phyloP scores from a whole-genome alignment of 169 alveolate genomes.

The Plasmodium relictum region DNA sequence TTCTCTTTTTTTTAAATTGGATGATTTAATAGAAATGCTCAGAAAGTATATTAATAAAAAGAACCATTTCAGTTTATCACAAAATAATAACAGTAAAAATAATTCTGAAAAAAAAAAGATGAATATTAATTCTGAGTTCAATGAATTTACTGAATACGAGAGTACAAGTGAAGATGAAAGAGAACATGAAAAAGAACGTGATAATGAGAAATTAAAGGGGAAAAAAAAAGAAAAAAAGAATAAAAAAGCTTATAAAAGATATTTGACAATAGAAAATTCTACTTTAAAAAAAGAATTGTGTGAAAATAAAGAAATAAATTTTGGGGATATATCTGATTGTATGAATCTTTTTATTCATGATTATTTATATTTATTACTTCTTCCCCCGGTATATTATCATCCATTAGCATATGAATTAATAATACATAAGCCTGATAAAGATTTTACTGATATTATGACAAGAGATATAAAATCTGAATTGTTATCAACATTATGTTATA shows the following conservation, averaged over 20 bases:
- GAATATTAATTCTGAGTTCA: too few species aligned
- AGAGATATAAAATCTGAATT: conserved; percentile 64
- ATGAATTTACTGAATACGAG: too few species aligned
- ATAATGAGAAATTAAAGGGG: background rate
- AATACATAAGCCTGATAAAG: conserved; percentile 52
- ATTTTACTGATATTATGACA: conserved; percentile 59
- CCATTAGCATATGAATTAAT: conserved; percentile 54
- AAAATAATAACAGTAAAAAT: too few species aligned
- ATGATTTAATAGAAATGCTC: conserved; percentile 52
- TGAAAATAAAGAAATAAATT: conserved; percentile 1
- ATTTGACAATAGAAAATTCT: conserved; percentile 37
- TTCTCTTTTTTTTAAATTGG: conserved; percentile 36
- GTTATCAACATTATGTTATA: conserved; percentile 40
- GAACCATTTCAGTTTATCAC: too few species aligned
- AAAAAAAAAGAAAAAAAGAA: background rate
- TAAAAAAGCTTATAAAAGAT: conserved; percentile 37
- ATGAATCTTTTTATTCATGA: conserved; percentile 42
- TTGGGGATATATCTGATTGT: conserved; percentile 18
- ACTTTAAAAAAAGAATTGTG: background rate
- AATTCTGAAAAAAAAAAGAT: background rate
- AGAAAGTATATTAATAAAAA: conserved; percentile 2
- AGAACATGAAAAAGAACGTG: background rate
- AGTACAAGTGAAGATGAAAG: background rate
- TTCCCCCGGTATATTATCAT: conserved; percentile 53
- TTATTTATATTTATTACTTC: conserved; percentile 28